Evolutionary conservation across 768 basidiomycete genomes (phyloP).

Genomic region (Russula virescens): DNA sequence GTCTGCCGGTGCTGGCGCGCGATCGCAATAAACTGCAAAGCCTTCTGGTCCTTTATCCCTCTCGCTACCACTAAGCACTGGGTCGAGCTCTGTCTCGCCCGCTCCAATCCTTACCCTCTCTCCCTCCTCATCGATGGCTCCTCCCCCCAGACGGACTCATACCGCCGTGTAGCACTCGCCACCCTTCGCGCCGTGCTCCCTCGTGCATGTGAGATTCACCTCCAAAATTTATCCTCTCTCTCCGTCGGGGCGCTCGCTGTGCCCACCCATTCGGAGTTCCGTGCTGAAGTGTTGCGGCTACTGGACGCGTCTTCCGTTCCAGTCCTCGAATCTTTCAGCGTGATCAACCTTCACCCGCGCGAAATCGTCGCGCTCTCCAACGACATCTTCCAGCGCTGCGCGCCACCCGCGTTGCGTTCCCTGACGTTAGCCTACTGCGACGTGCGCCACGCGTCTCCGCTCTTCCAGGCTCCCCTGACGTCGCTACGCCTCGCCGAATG

Average conservation of each 20-base stretch:
- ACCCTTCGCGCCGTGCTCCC: neutral
- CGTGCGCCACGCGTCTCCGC: neutral
- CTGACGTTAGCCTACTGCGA: slow-evolving; percentile 2
- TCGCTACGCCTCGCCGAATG: slow-evolving; percentile 6
- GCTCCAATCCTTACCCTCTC: slow-evolving; percentile 2
- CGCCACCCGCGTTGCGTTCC: neutral
- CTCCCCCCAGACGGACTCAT: neutral
- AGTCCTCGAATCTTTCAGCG: neutral
- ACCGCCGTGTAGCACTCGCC: neutral
- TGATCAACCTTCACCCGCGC: neutral
- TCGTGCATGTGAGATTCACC: slow-evolving; percentile 8
- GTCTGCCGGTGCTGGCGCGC: slow-evolving; percentile 6
- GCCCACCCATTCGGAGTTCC: neutral
- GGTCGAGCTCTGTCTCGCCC: neutral
- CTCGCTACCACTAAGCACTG: slow-evolving; percentile 6
- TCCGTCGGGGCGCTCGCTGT: neutral
- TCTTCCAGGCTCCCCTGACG: neutral
- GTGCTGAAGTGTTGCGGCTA: neutral
- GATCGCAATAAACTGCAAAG: neutral
- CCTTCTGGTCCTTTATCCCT: slow-evolving; percentile 11
- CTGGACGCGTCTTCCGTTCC: neutral
- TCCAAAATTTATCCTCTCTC: neutral
- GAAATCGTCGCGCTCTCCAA: neutral
- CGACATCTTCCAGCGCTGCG: neutral
- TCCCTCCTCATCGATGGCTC: slow-evolving; percentile 7